Evolutionary conservation across 805 yeast genomes (phyloP).

Genomic region (Ogataea populi-albae): DNA sequence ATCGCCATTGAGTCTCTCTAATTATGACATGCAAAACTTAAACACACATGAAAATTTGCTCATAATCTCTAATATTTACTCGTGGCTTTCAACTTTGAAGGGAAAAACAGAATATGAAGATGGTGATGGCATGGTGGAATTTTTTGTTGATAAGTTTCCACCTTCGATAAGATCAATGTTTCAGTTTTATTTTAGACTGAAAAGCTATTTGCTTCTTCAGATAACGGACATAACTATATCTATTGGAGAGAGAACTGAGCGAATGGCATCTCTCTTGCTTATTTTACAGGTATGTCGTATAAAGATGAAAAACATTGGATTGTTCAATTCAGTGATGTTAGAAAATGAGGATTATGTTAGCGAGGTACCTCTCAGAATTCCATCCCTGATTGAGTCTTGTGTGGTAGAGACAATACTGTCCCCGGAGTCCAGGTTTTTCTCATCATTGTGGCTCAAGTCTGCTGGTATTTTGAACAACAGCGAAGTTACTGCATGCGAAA

Average conservation of each 20-base stretch:
- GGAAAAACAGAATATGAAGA: constrained; percentile 34
- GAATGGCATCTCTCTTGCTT: constrained; percentile 67
- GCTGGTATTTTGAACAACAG: constrained; percentile 29
- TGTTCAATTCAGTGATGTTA: constrained; percentile 33
- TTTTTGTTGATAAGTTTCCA: constrained; percentile 54
- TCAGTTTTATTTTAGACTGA: constrained; percentile 64
- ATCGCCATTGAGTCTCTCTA: constrained; percentile 54
- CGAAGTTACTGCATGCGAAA: constrained; percentile 1
- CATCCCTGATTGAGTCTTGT: constrained; percentile 83
- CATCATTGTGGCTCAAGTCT: constrained; percentile 67
- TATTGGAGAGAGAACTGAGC: constrained; percentile 55
- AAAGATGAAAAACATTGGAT: constrained; percentile 58
- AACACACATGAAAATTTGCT: constrained; percentile 52
- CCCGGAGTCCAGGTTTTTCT: constrained; percentile 74
- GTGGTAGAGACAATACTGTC: constrained; percentile 68
- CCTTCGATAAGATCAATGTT: constrained; percentile 62
- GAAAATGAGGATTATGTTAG: constrained; percentile 3
- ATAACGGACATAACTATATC: constrained; percentile 60
- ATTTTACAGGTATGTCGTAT: constrained; percentile 62
- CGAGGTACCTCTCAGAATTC: constrained; percentile 52
- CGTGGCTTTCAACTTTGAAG: constrained; percentile 60
- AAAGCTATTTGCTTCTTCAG: constrained; percentile 60
- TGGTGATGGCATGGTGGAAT: constrained; percentile 16
- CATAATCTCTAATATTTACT: constrained; percentile 63
- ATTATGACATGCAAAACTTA: constrained; percentile 42